A percentile compares a stretch with the other conserved stretches of the same genome.
These are phyloP conservation scores for Fusarium temperatum DNA, from an alignment of 2,329 filamentous ascomycete species.

Conservation along the genomic window DNA sequence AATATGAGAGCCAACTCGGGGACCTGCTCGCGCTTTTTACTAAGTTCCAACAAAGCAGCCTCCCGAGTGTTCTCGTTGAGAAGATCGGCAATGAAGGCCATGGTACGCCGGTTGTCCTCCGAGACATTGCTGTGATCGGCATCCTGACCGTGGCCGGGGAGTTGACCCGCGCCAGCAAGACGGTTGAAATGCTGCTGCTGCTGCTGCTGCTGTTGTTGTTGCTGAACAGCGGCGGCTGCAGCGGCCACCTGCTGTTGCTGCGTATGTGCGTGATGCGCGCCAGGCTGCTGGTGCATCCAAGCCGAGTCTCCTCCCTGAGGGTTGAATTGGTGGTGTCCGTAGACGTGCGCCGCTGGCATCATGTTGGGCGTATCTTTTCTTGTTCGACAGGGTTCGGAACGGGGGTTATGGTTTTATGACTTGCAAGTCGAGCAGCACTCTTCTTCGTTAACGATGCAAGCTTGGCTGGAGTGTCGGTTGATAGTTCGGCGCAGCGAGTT, in stretches of 20 bases:
- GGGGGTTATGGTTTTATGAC: not conserved
- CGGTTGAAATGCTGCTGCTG: constrained; percentile 76
- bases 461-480: not conserved
- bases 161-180: constrained; percentile 62
- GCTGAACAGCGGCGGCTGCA: constrained; percentile 61
- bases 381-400: not conserved
- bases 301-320: constrained; percentile 66
- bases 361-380: constrained; percentile 54
- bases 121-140: constrained; percentile 73
- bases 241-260: constrained; percentile 55
- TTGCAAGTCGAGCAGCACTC: not conserved
- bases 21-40: constrained; percentile 98
- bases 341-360: constrained; percentile 72
- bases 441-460: not conserved
- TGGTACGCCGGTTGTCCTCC: constrained; percentile 92
- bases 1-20: constrained; percentile 94
- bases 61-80: constrained; percentile 89
- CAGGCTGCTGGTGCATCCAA: constrained; percentile 74
- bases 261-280: constrained; percentile 64
- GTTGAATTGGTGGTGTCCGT: constrained; percentile 73
- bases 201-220: constrained; percentile 64
- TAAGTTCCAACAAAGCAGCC: constrained; percentile 90
- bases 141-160: constrained; percentile 63
- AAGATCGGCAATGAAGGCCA: constrained; percentile 91
- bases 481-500: constrained; percentile 21